Conservation (phyloP, 345 rosid genomes). For the Cardamine resedifolia region DNA sequence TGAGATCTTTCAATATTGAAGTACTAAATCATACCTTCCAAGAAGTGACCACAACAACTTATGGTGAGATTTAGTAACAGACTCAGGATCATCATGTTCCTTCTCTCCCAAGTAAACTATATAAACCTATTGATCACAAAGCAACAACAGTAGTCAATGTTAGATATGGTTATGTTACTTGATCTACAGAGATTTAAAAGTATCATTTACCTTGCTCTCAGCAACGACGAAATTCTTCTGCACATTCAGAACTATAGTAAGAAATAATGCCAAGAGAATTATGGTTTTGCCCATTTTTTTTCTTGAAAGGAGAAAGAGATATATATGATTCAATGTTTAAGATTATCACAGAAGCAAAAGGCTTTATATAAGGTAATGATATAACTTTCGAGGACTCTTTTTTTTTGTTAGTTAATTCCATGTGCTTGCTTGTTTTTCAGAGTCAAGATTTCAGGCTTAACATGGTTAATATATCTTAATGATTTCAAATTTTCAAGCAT, state of each 20-base stretch:
- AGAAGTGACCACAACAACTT: slow-evolving; percentile 50
- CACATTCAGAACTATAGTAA: not conserved
- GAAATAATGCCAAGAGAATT: not conserved
- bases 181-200: not conserved
- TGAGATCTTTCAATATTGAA: too few relatives aligned
- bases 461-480: too few relatives aligned
- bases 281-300: not conserved
- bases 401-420: not conserved
- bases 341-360: not conserved
- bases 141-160: not conserved
- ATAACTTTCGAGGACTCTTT: not conserved
- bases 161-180: not conserved
- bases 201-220: not conserved
- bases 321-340: not conserved
- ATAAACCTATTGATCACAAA: slow-evolving; percentile 41
- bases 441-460: not conserved
- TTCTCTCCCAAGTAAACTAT: slow-evolving; percentile 55
- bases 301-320: not conserved
- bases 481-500: too few relatives aligned
- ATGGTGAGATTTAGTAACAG: slow-evolving; percentile 49
- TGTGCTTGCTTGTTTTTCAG: not conserved
- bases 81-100: slow-evolving; percentile 42
- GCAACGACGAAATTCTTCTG: not conserved
- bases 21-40: slow-evolving; percentile 43
- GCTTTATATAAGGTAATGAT: not conserved